These are phyloP conservation scores for Furcasterigmium sp. DNA, from an alignment of 2,329 filamentous ascomycete genomes.

Conservation along the genomic window DNA sequence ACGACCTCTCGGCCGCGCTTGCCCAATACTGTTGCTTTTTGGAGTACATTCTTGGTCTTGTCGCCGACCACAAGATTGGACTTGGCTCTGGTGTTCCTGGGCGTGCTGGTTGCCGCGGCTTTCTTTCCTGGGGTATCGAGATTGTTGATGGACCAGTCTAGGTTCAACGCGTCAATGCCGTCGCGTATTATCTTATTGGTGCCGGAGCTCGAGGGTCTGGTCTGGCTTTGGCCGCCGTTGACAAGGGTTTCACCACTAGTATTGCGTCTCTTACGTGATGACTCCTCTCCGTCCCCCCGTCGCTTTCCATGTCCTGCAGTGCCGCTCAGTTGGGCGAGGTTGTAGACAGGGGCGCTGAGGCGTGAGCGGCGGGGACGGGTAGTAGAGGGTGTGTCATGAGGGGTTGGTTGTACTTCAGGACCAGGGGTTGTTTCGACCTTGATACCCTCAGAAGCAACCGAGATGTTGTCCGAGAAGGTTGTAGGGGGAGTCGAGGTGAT, in stretches of 20 bases:
- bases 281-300: conserved; percentile 45
- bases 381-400: conserved; percentile 20
- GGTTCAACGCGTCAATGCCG: conserved; percentile 41
- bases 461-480: conserved; percentile 57
- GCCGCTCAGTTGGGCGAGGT: conserved; percentile 57
- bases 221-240: conserved; percentile 12
- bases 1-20: conserved; percentile 55
- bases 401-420: conserved; percentile 7
- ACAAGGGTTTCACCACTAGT: conserved; percentile 34
- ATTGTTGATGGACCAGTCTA: conserved; percentile 35
- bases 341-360: conserved; percentile 58
- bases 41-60: conserved; percentile 31
- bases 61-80: conserved; percentile 38
- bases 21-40: conserved; percentile 47
- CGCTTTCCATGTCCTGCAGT: conserved; percentile 56
- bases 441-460: conserved; percentile 42
- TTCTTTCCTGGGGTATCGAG: conserved; percentile 23
- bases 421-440: conserved; percentile 24
- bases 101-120: conserved; percentile 19
- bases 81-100: conserved; percentile 30
- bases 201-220: conserved; percentile 4
- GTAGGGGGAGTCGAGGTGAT: conserved; percentile 61
- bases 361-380: conserved; percentile 50
- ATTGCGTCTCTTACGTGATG: conserved; percentile 40
- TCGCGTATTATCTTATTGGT: conserved; percentile 24